phyloP scores from a whole-genome alignment of 768 basidiomycete species.

The Lyophyllum semitale region DNA sequence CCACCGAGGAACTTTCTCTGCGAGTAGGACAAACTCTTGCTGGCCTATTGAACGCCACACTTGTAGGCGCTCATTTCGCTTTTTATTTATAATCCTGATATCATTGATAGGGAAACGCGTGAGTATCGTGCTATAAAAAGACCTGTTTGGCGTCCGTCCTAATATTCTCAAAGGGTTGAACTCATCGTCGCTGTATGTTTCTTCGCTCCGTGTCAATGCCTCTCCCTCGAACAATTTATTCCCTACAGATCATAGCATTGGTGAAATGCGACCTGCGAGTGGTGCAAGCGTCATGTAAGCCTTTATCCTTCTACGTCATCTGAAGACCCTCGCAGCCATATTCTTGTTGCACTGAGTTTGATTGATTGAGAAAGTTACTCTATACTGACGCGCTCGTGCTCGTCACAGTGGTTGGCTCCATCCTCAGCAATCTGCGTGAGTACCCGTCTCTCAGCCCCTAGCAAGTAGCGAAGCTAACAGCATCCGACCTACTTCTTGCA shows the following conservation, averaged over 20 bases:
- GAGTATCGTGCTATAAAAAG: conserved; percentile 17
- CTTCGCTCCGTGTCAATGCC: background rate
- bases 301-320: conserved; percentile 14
- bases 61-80: conserved; percentile 43
- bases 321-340: background rate
- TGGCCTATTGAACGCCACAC: conserved; percentile 83
- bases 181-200: conserved; percentile 75
- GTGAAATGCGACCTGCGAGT: conserved; percentile 61
- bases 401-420: conserved; percentile 75
- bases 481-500: conserved; percentile 23
- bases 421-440: conserved; percentile 82
- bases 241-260: conserved; percentile 47
- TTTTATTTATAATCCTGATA: conserved; percentile 4
- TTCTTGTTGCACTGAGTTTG: background rate
- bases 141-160: background rate
- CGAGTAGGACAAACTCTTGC: conserved; percentile 84
- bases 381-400: conserved; percentile 13
- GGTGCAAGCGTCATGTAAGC: conserved; percentile 81
- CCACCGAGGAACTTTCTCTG: conserved; percentile 82
- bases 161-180: conserved; percentile 48
- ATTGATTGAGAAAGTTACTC: background rate
- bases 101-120: conserved; percentile 49
- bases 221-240: background rate
- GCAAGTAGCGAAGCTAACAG: background rate
- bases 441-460: conserved; percentile 11